Percentiles rank a stretch among this genome's conserved stretches.
Conservation (phyloP, 225 moss, liverwort and hornwort species). For the Polytrichum formosum region DNA sequence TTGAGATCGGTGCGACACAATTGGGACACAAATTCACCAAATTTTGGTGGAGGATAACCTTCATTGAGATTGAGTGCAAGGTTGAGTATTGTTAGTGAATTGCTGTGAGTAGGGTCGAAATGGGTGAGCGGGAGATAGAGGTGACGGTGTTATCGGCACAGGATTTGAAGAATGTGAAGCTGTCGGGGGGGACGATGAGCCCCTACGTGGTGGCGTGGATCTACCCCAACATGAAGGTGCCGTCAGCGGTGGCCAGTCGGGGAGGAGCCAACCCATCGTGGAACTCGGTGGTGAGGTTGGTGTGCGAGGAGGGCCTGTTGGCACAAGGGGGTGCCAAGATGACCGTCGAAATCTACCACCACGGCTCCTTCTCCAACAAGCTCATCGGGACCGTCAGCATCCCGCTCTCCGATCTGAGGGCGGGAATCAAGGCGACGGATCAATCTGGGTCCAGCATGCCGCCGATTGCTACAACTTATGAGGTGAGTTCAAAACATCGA, state of each 20-base stretch:
- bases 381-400: slow-evolving; percentile 49
- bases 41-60: too few relatives aligned
- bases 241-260: slow-evolving; percentile 33
- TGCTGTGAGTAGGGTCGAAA: neutral
- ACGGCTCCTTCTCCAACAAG: slow-evolving; percentile 58
- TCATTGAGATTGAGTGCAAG: too few relatives aligned
- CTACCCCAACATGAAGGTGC: slow-evolving; percentile 27
- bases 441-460: neutral
- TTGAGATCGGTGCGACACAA: too few relatives aligned
- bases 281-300: slow-evolving; percentile 46
- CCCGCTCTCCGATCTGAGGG: slow-evolving; percentile 36
- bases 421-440: neutral
- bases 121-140: slow-evolving; percentile 37
- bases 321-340: slow-evolving; percentile 28
- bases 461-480: slow-evolving; percentile 2
- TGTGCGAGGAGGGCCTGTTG: slow-evolving; percentile 49
- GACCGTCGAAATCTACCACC: slow-evolving; percentile 67
- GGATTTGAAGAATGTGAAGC: slow-evolving; percentile 55
- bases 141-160: slow-evolving; percentile 43
- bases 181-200: slow-evolving; percentile 28
- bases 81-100: too few relatives aligned
- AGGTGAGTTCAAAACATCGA: slow-evolving; percentile 12
- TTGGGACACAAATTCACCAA: too few relatives aligned
- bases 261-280: slow-evolving; percentile 71
- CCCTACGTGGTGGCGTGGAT: slow-evolving; percentile 48